phyloP scores from a whole-genome alignment of 495 filamentous ascomycete species.

The Wilcoxina mikolae region DNA sequence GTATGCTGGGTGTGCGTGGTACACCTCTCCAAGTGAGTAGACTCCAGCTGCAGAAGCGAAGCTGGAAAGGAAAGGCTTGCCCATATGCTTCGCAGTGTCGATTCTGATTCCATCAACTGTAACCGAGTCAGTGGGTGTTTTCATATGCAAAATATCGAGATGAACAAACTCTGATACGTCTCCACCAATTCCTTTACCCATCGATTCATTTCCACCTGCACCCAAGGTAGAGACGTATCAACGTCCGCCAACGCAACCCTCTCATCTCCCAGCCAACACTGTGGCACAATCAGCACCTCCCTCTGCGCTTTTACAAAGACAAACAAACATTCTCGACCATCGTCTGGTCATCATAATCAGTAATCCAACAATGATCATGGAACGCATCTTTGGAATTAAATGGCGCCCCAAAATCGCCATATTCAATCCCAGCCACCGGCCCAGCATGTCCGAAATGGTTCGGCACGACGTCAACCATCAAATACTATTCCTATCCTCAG shows the following conservation, averaged over 20 bases:
- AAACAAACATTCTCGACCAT: constrained; percentile 29
- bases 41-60: constrained; percentile 52
- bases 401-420: constrained; percentile 41
- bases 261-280: constrained; percentile 23
- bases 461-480: constrained; percentile 67
- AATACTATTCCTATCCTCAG: constrained; percentile 33
- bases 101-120: constrained; percentile 64
- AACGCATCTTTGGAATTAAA: constrained; percentile 49
- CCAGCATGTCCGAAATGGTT: constrained; percentile 61
- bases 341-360: constrained; percentile 43
- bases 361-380: constrained; percentile 50
- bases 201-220: constrained; percentile 42
- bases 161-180: constrained; percentile 40
- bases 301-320: neutral
- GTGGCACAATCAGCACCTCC: too few species aligned
- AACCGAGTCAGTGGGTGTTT: constrained; percentile 8
- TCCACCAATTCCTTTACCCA: constrained; percentile 50
- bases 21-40: constrained; percentile 55
- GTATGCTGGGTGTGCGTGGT: constrained; percentile 42
- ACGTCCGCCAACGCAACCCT: constrained; percentile 52
- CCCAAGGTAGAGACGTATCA: constrained; percentile 41
- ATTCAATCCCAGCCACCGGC: constrained; percentile 41
- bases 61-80: constrained; percentile 49
- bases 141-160: neutral
- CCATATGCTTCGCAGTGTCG: constrained; percentile 60